Evolutionary conservation across 1,284 basidiomycete genomes (phyloP), one percentile per base, ranked within the genome.

Genomic region (Sporisorium reilianum): DNA sequence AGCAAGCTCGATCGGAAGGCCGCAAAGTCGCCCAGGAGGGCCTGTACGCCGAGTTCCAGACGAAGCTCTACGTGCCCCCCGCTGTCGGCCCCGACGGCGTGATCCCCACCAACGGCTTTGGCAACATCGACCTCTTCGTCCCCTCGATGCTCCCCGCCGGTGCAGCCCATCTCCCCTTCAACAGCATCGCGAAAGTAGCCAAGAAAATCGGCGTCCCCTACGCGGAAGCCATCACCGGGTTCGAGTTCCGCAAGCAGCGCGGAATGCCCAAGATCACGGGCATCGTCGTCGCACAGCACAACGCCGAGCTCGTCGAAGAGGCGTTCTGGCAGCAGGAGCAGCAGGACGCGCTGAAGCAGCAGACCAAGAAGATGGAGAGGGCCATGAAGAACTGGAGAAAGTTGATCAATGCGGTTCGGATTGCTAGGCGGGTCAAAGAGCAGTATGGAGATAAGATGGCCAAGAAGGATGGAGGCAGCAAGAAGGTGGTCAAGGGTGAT

Each of bases 101-200:
- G 82, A 90, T 99, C 40, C 95, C 95, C 5, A 95, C 92, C 85
- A 99, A 99, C 80, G 90, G 91, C 68, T 99, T 97, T 84, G 97
- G 97, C 22, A 98, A 98, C 84, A 93, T 99, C 71, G 96, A 99
- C 86, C 86, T 99, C 28, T 99, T 97, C 84, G 93, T 93, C 6
- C 92, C 94, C 25, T 91, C 92, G 1, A 99, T 99, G 96, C 88
- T 99, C 25, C 97, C 97, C 0, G 86, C 86, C 55, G 96, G 96
- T 16, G 94, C 90, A 4, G 91, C 88, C 1, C 93, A 98, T 86
- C 87, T 99, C 36, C 93, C 94, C 20, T 93, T 76, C 61, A 66
- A 57, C 4, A 76, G 79, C n/a, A 70, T 77, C 0, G 79, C 91
- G 7, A 98, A 97, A 86, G 89, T 97, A 64, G 95, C 95, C 3